Evolutionary conservation across 1,284 basidiomycete species (phyloP).

Genomic region (Irpex sp.): DNA sequence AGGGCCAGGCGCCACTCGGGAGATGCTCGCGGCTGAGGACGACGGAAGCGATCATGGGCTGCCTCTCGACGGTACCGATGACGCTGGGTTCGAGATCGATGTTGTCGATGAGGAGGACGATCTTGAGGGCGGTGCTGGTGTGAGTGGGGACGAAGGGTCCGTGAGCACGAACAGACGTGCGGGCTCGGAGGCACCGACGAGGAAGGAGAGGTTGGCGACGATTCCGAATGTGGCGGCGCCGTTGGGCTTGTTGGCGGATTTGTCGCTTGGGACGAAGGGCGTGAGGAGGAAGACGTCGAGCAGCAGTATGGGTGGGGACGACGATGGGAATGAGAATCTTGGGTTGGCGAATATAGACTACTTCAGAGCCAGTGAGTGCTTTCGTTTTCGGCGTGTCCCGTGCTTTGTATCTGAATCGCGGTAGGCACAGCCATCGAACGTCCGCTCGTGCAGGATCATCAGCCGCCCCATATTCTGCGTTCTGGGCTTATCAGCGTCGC

Average conservation of each 20-base stretch:
- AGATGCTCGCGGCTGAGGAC: constrained; percentile 38
- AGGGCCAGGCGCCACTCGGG: constrained; percentile 47
- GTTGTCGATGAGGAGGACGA: constrained; percentile 16
- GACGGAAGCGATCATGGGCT: constrained; percentile 4
- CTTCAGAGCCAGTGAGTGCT: constrained; percentile 55
- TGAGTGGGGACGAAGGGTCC: constrained; percentile 9
- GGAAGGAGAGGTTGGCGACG: constrained; percentile 35
- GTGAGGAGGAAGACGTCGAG: constrained; percentile 36
- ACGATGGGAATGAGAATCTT: constrained; percentile 42
- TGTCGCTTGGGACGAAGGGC: constrained; percentile 47
- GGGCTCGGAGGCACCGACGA: constrained; percentile 24
- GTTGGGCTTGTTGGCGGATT: constrained; percentile 65
- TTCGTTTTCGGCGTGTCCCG: not conserved
- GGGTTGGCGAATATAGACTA: constrained; percentile 65
- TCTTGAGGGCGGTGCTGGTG: constrained; percentile 9
- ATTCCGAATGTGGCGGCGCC: constrained; percentile 61
- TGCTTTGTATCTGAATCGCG: not conserved
- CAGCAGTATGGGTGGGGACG: constrained; percentile 39
- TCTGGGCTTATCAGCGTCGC: constrained; percentile 63
- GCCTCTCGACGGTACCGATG: constrained; percentile 11
- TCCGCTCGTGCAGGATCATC: constrained; percentile 32
- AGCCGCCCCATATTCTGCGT: constrained; percentile 66
- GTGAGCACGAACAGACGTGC: not conserved
- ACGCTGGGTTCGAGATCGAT: constrained; percentile 10
- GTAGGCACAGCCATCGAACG: constrained; percentile 43